These are phyloP conservation scores for Mucor racemosus DNA, from an alignment of 371 early-diverging fungal genomes.

Conservation along the genomic window DNA sequence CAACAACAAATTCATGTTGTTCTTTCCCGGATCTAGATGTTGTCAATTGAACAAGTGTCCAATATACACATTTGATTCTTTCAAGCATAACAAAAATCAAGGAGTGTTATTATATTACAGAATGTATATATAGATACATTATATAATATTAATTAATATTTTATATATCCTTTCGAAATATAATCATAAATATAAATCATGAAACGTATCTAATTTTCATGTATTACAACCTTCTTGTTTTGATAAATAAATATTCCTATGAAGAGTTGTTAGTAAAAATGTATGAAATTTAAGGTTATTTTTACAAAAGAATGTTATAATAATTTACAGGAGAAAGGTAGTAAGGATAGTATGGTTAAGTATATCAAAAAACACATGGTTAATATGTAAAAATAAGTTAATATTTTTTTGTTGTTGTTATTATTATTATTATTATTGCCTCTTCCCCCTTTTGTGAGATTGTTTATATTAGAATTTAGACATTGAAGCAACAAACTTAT, in stretches of 20 bases:
- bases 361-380: conserved; percentile 2
- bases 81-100: no score
- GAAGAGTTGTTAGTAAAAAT: no score
- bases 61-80: no score
- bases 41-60: no score
- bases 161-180: no score
- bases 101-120: no score
- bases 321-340: background rate
- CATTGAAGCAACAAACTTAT: conserved; percentile 8
- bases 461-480: conserved; percentile 6
- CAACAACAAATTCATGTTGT: background rate
- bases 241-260: background rate
- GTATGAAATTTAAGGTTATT: background rate
- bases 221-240: conserved; percentile 8
- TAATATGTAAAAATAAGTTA: background rate
- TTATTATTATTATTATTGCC: background rate
- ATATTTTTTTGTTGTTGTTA: background rate
- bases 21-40: background rate
- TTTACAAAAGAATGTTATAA: background rate
- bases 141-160: no score
- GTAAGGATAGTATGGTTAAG: background rate
- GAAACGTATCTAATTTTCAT: conserved; percentile 8
- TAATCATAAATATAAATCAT: background rate
- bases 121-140: background rate
- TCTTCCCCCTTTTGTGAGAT: conserved; percentile 2